Evolutionary conservation across 192 early-diverging fungal genomes (phyloP).

Genomic region (Podila verticillata): DNA sequence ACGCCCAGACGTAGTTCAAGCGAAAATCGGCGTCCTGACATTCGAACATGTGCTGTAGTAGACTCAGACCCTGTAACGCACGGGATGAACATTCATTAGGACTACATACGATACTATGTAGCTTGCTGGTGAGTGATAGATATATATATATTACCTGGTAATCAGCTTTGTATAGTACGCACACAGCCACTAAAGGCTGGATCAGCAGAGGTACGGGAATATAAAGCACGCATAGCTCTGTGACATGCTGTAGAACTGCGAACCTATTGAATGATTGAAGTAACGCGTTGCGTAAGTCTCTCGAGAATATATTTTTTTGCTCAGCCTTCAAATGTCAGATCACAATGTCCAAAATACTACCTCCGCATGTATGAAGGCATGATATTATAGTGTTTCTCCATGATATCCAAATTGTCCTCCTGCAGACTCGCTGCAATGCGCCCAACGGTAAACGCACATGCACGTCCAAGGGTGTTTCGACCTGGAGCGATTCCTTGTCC

Average conservation of each 20-base stretch:
- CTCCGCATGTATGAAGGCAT: constrained; percentile 35
- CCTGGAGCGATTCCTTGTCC: constrained; percentile 1
- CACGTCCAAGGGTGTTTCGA: constrained; percentile 6
- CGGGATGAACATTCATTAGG: not conserved
- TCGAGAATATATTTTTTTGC: not conserved
- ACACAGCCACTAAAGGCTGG: constrained; percentile 17
- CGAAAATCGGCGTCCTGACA: constrained; percentile 16
- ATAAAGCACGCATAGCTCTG: constrained; percentile 12
- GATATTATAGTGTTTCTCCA: constrained; percentile 28
- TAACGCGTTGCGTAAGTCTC: not conserved
- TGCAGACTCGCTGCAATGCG: constrained; percentile 12
- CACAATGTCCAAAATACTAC: not conserved
- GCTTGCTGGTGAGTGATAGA: not conserved
- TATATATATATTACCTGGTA: constrained; percentile 1
- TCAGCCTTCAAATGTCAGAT: not conserved
- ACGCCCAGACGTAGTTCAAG: constrained; percentile 33
- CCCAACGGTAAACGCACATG: constrained; percentile 25
- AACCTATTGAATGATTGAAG: constrained; percentile 12
- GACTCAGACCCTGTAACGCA: constrained; percentile 10
- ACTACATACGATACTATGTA: too few relatives aligned
- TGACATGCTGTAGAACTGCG: constrained; percentile 31
- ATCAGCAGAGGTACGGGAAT: constrained; percentile 27
- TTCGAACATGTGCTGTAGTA: constrained; percentile 16
- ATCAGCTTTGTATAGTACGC: constrained; percentile 25
- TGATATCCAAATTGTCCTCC: not conserved